These are phyloP conservation scores for Boletus barrowsii DNA, from an alignment of 768 basidiomycete genomes.

Conservation along the genomic window DNA sequence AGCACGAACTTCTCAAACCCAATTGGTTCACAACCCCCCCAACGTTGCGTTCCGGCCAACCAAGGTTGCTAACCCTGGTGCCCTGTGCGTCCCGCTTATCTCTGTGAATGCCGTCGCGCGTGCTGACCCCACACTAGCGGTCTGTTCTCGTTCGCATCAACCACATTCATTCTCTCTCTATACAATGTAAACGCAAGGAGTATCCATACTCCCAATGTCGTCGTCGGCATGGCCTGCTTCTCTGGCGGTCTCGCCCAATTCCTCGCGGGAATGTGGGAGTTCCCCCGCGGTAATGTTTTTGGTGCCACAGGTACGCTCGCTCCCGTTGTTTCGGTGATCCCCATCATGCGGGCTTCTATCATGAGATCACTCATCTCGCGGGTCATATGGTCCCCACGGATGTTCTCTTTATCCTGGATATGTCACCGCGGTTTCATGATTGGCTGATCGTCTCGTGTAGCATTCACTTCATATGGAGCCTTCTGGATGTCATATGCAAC, in stretches of 20 bases:
- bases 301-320: conserved; percentile 58
- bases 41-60: conserved; percentile 27
- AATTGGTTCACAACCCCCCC: conserved; percentile 11
- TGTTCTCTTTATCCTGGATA: neutral
- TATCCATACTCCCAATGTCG: conserved; percentile 59
- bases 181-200: conserved; percentile 62
- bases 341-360: neutral
- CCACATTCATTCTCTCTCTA: conserved; percentile 75
- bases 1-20: conserved; percentile 20
- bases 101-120: neutral
- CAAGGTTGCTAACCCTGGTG: conserved; percentile 53
- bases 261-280: conserved; percentile 89
- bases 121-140: conserved; percentile 44
- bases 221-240: conserved; percentile 85
- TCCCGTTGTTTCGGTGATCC: no score
- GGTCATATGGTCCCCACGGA: neutral
- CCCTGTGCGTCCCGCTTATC: conserved; percentile 26
- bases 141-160: conserved; percentile 79
- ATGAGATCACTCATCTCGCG: neutral
- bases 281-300: conserved; percentile 65
- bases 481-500: conserved; percentile 87
- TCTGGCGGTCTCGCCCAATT: conserved; percentile 84
- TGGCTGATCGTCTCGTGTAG: conserved; percentile 32
- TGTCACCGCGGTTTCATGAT: neutral
- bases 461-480: conserved; percentile 79